Conservation (phyloP, 148 eudicot genomes). For the Vaccinium vitisidaea region DNA sequence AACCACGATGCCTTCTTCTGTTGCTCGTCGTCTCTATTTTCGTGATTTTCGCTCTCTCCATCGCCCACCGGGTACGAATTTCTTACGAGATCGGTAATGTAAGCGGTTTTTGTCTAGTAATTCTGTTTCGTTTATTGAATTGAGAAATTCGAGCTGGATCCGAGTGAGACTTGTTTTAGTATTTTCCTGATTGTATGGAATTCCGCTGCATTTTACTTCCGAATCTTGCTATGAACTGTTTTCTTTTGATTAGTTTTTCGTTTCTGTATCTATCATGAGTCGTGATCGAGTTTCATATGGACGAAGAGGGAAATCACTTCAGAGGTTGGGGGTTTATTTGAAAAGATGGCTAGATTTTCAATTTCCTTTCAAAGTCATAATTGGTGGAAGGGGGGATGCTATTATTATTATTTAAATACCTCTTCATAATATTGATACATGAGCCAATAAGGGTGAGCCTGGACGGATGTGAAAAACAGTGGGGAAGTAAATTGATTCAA, state of each 20-base stretch:
- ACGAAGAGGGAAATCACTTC: not conserved
- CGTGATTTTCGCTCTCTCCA: conserved; percentile 42
- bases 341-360: not conserved
- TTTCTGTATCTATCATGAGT: not conserved
- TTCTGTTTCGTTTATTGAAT: not conserved
- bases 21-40: conserved; percentile 39
- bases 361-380: too few relatives aligned
- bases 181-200: not conserved
- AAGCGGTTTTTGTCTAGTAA: not conserved
- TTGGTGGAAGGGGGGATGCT: not conserved
- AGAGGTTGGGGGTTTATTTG: too few relatives aligned
- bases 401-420: too few relatives aligned
- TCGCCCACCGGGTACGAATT: conserved; percentile 37
- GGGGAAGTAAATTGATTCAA: not conserved
- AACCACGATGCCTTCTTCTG: conserved; percentile 48
- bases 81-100: not conserved
- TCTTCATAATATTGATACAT: not conserved
- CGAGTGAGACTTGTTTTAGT: not conserved
- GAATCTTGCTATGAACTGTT: not conserved
- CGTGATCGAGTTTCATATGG: not conserved
- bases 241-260: not conserved
- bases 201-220: not conserved
- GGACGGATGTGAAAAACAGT: not conserved
- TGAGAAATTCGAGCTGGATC: conserved; percentile 7
- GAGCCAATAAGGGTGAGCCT: not conserved